Base-by-base conservation (phyloP, 495 filamentous ascomycete genomes). In the Cladorrhinum samala region DNA sequence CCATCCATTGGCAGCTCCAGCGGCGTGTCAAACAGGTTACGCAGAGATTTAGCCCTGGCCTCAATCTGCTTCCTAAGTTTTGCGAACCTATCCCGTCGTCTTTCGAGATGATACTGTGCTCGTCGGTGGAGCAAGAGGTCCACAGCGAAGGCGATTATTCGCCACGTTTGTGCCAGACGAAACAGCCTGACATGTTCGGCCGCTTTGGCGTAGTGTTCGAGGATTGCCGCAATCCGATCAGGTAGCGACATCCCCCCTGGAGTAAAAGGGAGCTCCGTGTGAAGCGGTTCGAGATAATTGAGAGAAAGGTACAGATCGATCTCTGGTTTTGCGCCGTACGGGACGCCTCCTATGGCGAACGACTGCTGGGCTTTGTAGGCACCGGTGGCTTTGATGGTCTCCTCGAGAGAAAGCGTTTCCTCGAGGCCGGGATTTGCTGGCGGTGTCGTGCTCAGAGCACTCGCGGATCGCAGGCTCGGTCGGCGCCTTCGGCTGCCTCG, bases 121-220 rank as follows among this genome's bases (percentile, higher is more conserved):
- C 81, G 77, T 21, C 74, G 67, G 17, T 73, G 68, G 1, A 89
- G 73, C 40, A 89, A 76, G 50, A 87, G 69, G 16, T 78, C 62
- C 40, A 86, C 74, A 19, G 80, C 79, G 52, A 78, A 83, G 18
- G 78, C 81, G 16, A 89, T 64, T 27, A 89, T 77, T 33, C 82
- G 81, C 87, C 87, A 91, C 3, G 85, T 88, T 60, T 89, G 87
- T 7, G 87, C 83, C 11, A 89, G 68, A 13, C 82, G 80, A 58
- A 80, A 78, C 51, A 82, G 72, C 21, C 77, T 77, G 21, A 78
- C 71, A 14, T 74, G 72, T 55, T 85, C 81, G 3, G 85, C 81
- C 45, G 80, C 73, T 46, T 67, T 70, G 9, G 85, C 85, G 68
- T 86, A 90, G 23, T 74, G 71, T 49, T 83, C 77, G 2, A 87